Evolutionary conservation across 1,284 basidiomycete species (phyloP).

Genomic region (Cryptococcus deneoformans): DNA sequence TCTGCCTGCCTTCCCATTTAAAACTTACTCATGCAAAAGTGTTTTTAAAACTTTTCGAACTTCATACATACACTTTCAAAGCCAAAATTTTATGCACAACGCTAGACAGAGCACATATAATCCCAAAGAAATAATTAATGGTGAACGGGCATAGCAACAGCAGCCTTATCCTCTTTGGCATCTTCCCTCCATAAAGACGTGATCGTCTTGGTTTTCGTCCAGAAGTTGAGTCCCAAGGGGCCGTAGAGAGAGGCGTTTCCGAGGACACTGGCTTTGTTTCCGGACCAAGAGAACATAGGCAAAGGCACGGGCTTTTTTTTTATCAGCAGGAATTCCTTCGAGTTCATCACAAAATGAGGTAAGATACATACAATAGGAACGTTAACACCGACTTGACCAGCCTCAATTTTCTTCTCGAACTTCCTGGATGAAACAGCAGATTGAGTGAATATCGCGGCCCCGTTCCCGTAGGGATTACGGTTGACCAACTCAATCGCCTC

Average conservation of each 20-base stretch:
- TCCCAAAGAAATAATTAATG: too few species aligned
- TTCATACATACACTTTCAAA: too few species aligned
- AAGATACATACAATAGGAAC: constrained; percentile 61
- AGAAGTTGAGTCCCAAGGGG: constrained; percentile 53
- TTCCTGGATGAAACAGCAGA: constrained; percentile 93
- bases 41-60: too few species aligned
- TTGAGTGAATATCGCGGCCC: constrained; percentile 95
- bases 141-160: too few species aligned
- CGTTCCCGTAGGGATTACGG: constrained; percentile 83
- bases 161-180: too few species aligned
- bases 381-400: constrained; percentile 93
- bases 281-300: constrained; percentile 64
- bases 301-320: constrained; percentile 59
- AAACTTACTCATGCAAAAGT: too few species aligned
- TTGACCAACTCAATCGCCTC: constrained; percentile 91
- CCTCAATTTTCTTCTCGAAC: constrained; percentile 85
- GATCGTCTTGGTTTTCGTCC: constrained; percentile 41
- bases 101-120: too few species aligned
- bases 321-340: too few species aligned
- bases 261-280: constrained; percentile 67
- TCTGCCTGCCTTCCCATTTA: too few species aligned
- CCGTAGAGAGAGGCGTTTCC: constrained; percentile 91
- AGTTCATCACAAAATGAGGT: too few species aligned
- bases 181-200: constrained; percentile 36
- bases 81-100: too few species aligned